Conservation (phyloP, 2,329 filamentous ascomycete genomes). For the Colletotrichum coccodes region DNA sequence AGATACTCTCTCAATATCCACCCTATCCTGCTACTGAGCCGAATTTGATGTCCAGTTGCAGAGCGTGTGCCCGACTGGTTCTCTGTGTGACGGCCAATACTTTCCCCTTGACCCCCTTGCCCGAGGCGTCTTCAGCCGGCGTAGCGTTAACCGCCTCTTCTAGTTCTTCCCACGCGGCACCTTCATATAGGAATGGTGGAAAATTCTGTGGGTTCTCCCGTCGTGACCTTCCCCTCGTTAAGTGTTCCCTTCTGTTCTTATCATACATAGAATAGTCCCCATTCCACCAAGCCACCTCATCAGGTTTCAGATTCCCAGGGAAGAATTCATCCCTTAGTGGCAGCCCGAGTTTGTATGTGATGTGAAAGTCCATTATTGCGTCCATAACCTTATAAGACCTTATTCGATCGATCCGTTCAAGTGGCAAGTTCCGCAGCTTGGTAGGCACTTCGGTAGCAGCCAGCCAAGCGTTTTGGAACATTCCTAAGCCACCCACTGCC, state of each 20-base stretch:
- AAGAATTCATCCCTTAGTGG: background rate
- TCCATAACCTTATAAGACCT: background rate
- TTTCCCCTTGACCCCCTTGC: no score
- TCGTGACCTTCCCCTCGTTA: background rate
- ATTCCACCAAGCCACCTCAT: background rate
- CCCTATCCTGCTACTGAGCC: no score
- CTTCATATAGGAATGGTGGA: background rate
- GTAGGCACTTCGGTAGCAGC: background rate
- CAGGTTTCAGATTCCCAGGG: background rate
- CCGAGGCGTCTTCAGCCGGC: no score
- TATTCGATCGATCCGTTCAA: background rate
- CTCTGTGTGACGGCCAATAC: no score
- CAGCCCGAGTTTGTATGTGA: background rate
- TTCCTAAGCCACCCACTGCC: background rate
- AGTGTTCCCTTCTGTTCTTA: background rate
- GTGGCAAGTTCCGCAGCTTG: background rate
- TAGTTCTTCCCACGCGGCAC: background rate
- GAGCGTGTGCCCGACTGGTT: no score
- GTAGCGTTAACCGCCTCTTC: no score
- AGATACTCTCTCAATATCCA: no score
- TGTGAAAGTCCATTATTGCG: constrained; percentile 12
- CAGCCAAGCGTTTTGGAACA: constrained; percentile 6
- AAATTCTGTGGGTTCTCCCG: background rate
- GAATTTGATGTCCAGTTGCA: no score
- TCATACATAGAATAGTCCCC: background rate